Evolutionary conservation across 768 basidiomycete species (phyloP).

Genomic region (Rhodotorula graminis): DNA sequence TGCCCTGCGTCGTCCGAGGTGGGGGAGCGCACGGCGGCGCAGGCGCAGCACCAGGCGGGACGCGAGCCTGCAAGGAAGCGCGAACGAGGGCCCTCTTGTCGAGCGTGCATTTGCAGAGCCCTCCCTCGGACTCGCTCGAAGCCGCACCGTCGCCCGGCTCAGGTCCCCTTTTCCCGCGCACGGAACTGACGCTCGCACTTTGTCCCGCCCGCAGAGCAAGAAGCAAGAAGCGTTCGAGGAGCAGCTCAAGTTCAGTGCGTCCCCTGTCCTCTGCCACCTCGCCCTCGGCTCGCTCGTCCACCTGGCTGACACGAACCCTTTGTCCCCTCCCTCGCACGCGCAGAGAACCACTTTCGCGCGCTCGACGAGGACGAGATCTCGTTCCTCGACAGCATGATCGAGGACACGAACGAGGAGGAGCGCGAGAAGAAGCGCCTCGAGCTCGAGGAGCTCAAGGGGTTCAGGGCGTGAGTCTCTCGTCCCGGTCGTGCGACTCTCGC

Average conservation of each 20-base stretch:
- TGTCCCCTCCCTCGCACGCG: not conserved
- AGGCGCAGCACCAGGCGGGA: no score
- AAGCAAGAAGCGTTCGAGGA: constrained; percentile 50
- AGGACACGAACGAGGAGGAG: constrained; percentile 44
- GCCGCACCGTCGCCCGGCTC: no score
- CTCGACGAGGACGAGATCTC: constrained; percentile 48
- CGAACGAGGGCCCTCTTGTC: no score
- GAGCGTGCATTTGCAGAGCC: no score
- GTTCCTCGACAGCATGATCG: constrained; percentile 45
- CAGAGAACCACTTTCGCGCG: constrained; percentile 49
- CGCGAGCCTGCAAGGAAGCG: no score
- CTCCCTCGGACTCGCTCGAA: no score
- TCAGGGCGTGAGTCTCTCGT: constrained; percentile 35
- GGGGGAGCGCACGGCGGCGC: not conserved
- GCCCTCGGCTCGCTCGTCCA: no score
- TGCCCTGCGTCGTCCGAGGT: not conserved
- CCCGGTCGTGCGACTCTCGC: not conserved
- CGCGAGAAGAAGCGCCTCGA: constrained; percentile 41
- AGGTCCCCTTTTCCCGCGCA: no score
- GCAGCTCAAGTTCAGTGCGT: constrained; percentile 48
- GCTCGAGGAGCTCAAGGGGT: constrained; percentile 45
- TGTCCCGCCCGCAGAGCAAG: constrained; percentile 37
- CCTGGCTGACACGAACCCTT: not conserved
- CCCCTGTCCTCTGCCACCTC: no score
- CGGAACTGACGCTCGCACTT: not conserved